Base-by-base conservation (phyloP, 1,284 basidiomycete genomes). In the Exobasidium rhododendri region DNA sequence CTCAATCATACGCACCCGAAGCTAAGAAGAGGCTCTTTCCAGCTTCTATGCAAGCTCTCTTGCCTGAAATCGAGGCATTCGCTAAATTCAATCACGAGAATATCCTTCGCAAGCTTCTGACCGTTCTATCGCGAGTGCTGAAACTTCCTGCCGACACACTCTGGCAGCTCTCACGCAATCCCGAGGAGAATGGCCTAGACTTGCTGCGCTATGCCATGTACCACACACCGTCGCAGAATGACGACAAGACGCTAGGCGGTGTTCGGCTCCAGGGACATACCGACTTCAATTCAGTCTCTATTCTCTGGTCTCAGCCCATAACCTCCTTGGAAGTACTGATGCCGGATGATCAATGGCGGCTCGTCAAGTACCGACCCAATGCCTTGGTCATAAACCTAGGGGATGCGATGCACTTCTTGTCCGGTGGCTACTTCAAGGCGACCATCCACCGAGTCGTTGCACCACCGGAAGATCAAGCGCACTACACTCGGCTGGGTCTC, bases 161-260 rank as follows among this genome's bases (percentile, higher is more conserved):
- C 13, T 83, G 81, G 81, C 68, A 82, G 46, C 68, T 82, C 20
- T 77, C 78, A 17, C 74, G 79, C 56, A 80, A 81, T 17, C 80
- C 81, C 6, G 81, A 81, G 49, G 66, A 67, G 30, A 74, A 72
- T 5, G 82, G 82, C 1, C 68, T 82, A 26, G 82, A 82, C 43
- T 78, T 82, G 57, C 76, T 82, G 54, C 74, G 82, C 1, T 82
- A 82, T 52, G 81, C 81, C 7, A 69, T 82, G 28, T 83, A 82
- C 74, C 80, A 80, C 57, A 80, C 81, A 0, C 80, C 81, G 2
- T 65, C 73, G 28, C 67, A 79, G 62, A 61, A 60, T 31, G 81
- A 80, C 7, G 68, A 75, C 30, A 68, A 77, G 24, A 66, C 73
- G 11, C 65, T 80, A n/a, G 79, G 78, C n/a, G 81, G 81, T 2